A percentile compares a stretch with the other conserved stretches of the same genome.
phyloP scores from a whole-genome alignment of 352 stramenopile species.

The Globisporangium uncinulatum region DNA sequence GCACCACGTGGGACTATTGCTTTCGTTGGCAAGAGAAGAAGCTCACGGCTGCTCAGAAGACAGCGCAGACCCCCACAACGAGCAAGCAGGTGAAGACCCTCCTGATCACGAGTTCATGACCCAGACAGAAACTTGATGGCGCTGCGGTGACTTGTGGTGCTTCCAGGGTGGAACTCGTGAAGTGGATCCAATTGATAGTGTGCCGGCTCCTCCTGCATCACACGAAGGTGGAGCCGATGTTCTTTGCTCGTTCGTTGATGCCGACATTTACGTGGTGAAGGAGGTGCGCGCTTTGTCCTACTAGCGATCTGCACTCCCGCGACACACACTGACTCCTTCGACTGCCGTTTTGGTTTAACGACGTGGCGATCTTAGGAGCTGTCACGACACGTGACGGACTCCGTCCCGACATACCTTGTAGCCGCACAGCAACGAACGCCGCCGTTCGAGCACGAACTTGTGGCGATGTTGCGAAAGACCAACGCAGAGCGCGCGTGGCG shows the following conservation, averaged over 20 bases:
- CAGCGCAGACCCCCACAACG: neutral
- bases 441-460: slow-evolving; percentile 15
- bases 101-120: no score
- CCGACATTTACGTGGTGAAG: slow-evolving; percentile 37
- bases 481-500: slow-evolving; percentile 26
- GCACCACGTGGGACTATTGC: slow-evolving; percentile 33
- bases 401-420: slow-evolving; percentile 6
- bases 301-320: neutral
- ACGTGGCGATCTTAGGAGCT: slow-evolving; percentile 5
- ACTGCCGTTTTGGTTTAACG: no score
- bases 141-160: neutral
- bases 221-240: neutral
- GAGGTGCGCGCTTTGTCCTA: slow-evolving; percentile 13
- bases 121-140: no score
- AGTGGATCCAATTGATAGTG: slow-evolving; percentile 6
- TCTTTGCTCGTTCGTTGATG: slow-evolving; percentile 36
- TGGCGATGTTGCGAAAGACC: slow-evolving; percentile 17
- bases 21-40: slow-evolving; percentile 61
- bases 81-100: slow-evolving; percentile 10
- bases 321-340: no score
- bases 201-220: slow-evolving; percentile 2
- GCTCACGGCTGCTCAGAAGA: slow-evolving; percentile 11
- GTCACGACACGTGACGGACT: neutral
- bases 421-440: slow-evolving; percentile 14
- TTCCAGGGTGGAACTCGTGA: slow-evolving; percentile 4